phyloP scores from a whole-genome alignment of 2,329 filamentous ascomycete genomes.

The Cordyceps cateniannulata region DNA sequence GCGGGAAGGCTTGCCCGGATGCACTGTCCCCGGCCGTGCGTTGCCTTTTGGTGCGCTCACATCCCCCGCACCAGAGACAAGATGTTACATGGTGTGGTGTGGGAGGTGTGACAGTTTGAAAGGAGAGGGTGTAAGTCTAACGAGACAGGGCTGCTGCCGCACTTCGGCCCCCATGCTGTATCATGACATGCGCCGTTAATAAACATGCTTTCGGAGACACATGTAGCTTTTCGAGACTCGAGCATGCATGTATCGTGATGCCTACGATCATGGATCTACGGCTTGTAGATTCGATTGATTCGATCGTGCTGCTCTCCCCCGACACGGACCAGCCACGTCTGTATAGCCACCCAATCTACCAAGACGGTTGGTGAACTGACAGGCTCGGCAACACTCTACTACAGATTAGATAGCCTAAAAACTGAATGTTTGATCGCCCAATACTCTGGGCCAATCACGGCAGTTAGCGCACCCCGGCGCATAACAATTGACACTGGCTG shows the following conservation, averaged over 20 bases:
- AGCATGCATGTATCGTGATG: not conserved
- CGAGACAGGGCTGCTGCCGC: not conserved
- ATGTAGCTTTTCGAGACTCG: not conserved
- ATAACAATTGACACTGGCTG: too few relatives aligned
- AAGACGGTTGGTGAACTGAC: too few relatives aligned
- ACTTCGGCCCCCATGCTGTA: not conserved
- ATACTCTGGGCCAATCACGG: too few relatives aligned
- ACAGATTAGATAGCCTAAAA: too few relatives aligned
- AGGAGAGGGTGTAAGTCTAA: not conserved
- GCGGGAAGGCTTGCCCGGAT: not conserved
- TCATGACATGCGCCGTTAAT: too few relatives aligned
- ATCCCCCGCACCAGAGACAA: not conserved
- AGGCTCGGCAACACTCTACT: too few relatives aligned
- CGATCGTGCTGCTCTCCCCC: not conserved
- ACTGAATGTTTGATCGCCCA: too few relatives aligned
- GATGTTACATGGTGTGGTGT: not conserved
- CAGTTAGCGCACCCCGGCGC: too few relatives aligned
- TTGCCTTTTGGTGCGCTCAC: not conserved
- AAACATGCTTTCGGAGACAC: not conserved
- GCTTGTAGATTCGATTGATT: not conserved
- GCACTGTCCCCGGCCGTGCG: not conserved
- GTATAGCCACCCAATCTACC: too few relatives aligned
- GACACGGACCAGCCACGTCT: not conserved
- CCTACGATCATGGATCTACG: not conserved
- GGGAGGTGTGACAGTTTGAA: not conserved